phyloP scores from a whole-genome alignment of 1,139 yeast genomes.

The Yueomyces sp. region DNA sequence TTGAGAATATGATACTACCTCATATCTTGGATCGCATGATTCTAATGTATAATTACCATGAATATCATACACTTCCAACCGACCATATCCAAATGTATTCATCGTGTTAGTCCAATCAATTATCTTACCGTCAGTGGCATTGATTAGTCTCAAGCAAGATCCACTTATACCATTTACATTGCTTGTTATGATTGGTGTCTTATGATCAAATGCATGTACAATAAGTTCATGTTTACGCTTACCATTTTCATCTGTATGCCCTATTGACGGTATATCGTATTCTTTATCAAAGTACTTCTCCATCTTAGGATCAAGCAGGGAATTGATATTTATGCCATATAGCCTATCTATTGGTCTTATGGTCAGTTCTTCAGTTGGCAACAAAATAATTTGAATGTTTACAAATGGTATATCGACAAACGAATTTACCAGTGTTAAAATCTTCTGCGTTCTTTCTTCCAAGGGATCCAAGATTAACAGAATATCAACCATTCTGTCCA shows the following conservation, averaged over 20 bases:
- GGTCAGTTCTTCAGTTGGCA: slow-evolving; percentile 37
- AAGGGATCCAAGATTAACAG: slow-evolving; percentile 60
- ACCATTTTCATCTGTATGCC: slow-evolving; percentile 40
- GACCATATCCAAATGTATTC: slow-evolving; percentile 24
- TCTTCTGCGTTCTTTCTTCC: slow-evolving; percentile 52
- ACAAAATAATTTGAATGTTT: slow-evolving; percentile 41
- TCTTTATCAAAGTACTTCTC: neutral
- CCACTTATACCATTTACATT: slow-evolving; percentile 17
- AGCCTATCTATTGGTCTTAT: slow-evolving; percentile 44
- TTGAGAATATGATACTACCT: slow-evolving; percentile 12
- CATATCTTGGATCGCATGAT: slow-evolving; percentile 13
- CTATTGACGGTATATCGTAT: slow-evolving; percentile 1
- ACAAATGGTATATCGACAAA: slow-evolving; percentile 33
- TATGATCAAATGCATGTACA: slow-evolving; percentile 41
- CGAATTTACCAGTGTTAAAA: slow-evolving; percentile 38
- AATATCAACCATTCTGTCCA: slow-evolving; percentile 32
- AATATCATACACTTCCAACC: slow-evolving; percentile 10
- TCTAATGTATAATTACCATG: slow-evolving; percentile 8
- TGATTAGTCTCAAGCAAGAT: slow-evolving; percentile 14
- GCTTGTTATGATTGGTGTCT: slow-evolving; percentile 9
- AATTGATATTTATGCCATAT: slow-evolving; percentile 25
- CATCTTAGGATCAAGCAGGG: neutral
- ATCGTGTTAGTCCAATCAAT: slow-evolving; percentile 14
- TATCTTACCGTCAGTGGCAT: slow-evolving; percentile 5
- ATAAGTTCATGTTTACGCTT: slow-evolving; percentile 42